Evolutionary conservation across 441 rosid genomes (phyloP).

Genomic region (Viola pubescens): DNA sequence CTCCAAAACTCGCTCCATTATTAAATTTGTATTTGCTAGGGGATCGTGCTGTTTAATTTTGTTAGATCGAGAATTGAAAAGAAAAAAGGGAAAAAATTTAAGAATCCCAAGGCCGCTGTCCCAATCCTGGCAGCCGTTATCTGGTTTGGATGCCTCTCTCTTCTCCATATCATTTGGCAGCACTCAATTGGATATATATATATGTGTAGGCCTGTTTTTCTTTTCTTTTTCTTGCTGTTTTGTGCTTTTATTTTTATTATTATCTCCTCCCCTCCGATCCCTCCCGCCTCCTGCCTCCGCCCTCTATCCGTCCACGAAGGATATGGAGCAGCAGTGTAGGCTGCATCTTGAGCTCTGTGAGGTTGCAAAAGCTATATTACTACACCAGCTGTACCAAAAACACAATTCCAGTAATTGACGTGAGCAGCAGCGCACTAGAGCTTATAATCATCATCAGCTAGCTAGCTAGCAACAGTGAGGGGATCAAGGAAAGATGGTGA

Average conservation of each 20-base stretch:
- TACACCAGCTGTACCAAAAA: conserved; percentile 21
- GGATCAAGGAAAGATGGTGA: conserved; percentile 36
- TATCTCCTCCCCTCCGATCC: neutral
- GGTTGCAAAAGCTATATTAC: neutral
- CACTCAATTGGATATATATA: neutral
- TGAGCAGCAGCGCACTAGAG: conserved; percentile 9
- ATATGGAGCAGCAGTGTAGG: neutral
- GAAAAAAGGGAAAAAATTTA: neutral
- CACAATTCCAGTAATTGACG: neutral
- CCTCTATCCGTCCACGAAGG: neutral
- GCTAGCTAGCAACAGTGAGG: neutral
- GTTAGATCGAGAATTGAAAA: conserved; percentile 3
- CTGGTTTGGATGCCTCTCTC: conserved; percentile 7
- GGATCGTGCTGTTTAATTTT: conserved; percentile 20
- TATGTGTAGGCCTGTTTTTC: neutral
- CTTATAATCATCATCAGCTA: neutral
- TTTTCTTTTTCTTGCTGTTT: neutral
- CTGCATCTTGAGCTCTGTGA: neutral
- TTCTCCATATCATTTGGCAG: neutral
- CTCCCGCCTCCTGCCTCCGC: neutral
- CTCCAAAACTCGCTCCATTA: neutral
- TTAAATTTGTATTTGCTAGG: conserved; percentile 12
- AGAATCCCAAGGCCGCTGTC: conserved; percentile 41
- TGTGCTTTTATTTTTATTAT: neutral
- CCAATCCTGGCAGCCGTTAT: conserved; percentile 27